Evolutionary conservation across 768 basidiomycete genomes (phyloP).

Genomic region (Hypsizygus marmoreus): DNA sequence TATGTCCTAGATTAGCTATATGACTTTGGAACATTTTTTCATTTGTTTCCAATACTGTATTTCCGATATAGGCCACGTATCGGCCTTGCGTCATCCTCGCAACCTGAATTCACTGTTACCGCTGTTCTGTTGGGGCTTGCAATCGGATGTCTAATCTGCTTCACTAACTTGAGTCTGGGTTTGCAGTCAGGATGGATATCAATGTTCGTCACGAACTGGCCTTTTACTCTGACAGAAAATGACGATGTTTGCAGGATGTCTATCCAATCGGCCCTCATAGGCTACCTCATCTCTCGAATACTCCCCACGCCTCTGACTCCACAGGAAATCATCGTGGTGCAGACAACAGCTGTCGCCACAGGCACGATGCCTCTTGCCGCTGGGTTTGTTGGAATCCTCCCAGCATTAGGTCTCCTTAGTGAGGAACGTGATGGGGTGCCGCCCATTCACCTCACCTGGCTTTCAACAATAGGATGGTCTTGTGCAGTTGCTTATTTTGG

Average conservation of each 20-base stretch:
- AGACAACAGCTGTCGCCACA: slow-evolving; percentile 95
- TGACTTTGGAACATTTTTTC: neutral
- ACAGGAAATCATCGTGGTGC: slow-evolving; percentile 91
- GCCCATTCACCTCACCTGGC: slow-evolving; percentile 75
- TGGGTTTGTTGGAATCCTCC: slow-evolving; percentile 89
- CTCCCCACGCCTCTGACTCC: slow-evolving; percentile 77
- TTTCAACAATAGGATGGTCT: slow-evolving; percentile 81
- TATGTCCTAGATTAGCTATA: neutral
- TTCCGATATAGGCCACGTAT: slow-evolving; percentile 8
- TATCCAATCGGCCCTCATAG: slow-evolving; percentile 90
- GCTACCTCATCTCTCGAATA: slow-evolving; percentile 80
- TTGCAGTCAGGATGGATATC: slow-evolving; percentile 90
- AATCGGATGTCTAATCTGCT: slow-evolving; percentile 87
- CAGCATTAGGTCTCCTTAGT: slow-evolving; percentile 81
- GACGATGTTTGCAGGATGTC: slow-evolving; percentile 83
- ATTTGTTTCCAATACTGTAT: too few relatives aligned
- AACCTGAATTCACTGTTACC: slow-evolving; percentile 45
- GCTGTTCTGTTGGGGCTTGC: slow-evolving; percentile 79
- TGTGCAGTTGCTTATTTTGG: slow-evolving; percentile 94
- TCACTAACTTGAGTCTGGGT: slow-evolving; percentile 89
- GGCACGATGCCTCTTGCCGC: slow-evolving; percentile 88
- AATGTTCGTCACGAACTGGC: slow-evolving; percentile 74
- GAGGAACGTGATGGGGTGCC: slow-evolving; percentile 73
- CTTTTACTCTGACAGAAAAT: too few relatives aligned
- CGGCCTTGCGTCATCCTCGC: slow-evolving; percentile 20